A percentile compares a stretch with the other conserved stretches of the same genome.
phyloP scores from a whole-genome alignment of 371 early-diverging fungal genomes.

The Sporodiniella umbellata region DNA sequence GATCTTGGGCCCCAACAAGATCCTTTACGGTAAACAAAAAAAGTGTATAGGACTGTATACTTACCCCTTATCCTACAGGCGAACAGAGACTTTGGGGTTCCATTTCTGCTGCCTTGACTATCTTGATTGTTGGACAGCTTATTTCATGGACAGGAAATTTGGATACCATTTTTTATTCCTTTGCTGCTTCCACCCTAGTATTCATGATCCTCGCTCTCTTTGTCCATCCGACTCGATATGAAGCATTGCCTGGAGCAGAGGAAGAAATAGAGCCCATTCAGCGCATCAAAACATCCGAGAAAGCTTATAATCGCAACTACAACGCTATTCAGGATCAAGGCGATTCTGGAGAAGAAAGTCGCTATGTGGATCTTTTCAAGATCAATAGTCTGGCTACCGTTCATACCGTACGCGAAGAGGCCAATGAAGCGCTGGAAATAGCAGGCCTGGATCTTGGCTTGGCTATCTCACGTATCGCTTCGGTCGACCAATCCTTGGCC shows the following conservation, averaged over 20 bases:
- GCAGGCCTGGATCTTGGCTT: constrained; percentile 26
- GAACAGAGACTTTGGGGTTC: constrained; percentile 46
- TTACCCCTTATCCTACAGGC: constrained; percentile 25
- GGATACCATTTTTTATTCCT: constrained; percentile 34
- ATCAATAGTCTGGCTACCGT: constrained; percentile 17
- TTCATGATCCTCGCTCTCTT: constrained; percentile 21
- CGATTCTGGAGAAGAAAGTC: constrained; percentile 7
- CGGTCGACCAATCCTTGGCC: constrained; percentile 28
- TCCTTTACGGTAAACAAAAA: constrained; percentile 31
- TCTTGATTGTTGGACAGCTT: constrained; percentile 34
- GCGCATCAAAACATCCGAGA: constrained; percentile 8
- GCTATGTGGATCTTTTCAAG: constrained; percentile 21
- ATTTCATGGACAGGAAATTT: constrained; percentile 23
- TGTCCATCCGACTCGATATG: constrained; percentile 7
- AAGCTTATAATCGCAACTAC: constrained; percentile 7
- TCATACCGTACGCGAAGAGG: constrained; percentile 34
- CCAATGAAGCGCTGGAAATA: constrained; percentile 27
- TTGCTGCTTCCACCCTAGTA: constrained; percentile 20
- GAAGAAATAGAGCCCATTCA: not conserved
- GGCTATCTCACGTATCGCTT: constrained; percentile 31
- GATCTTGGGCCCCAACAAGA: constrained; percentile 44
- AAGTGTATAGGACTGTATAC: not conserved
- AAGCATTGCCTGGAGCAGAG: not conserved
- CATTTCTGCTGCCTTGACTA: constrained; percentile 34
- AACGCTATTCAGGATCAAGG: constrained; percentile 7